These are phyloP conservation scores for Straminergon stramineum DNA, from an alignment of 225 moss, liverwort and hornwort genomes.

Conservation along the genomic window DNA sequence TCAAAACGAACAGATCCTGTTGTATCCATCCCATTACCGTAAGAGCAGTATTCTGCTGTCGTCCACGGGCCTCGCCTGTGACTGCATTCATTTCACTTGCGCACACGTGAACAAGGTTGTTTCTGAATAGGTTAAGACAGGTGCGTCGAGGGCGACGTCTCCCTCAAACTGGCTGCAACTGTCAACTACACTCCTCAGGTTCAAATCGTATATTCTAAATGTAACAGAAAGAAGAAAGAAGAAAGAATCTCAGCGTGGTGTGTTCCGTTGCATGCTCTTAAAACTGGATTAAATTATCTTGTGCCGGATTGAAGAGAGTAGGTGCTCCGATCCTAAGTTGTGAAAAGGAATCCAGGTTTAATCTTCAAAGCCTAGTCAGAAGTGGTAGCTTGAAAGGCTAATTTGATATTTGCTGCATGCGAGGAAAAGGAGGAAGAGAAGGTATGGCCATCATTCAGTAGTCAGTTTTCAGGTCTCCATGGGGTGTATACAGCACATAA, in stretches of 20 bases:
- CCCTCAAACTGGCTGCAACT: not conserved
- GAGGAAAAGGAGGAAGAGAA: not conserved
- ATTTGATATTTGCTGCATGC: not conserved
- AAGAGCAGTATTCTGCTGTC: not conserved
- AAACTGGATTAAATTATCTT: not conserved
- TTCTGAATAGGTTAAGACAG: not conserved
- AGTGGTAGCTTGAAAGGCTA: not conserved
- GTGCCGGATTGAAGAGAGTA: not conserved
- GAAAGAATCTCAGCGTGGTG: not conserved
- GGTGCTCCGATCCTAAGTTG: not conserved
- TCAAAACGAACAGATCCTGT: not conserved
- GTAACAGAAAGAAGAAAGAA: not conserved
- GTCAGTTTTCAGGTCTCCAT: not conserved
- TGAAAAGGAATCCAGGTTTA: not conserved
- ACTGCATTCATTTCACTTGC: not conserved
- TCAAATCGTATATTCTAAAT: not conserved
- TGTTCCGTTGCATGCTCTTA: not conserved
- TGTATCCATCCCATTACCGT: not conserved
- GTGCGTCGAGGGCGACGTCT: not conserved
- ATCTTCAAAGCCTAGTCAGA: not conserved
- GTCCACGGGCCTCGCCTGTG: not conserved
- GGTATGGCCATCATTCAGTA: not conserved
- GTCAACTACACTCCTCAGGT: not conserved
- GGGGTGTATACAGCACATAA: not conserved
- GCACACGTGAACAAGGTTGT: not conserved